phyloP scores from a whole-genome alignment of 2,329 filamentous ascomycete genomes.

The Graphilbum sp. region DNA sequence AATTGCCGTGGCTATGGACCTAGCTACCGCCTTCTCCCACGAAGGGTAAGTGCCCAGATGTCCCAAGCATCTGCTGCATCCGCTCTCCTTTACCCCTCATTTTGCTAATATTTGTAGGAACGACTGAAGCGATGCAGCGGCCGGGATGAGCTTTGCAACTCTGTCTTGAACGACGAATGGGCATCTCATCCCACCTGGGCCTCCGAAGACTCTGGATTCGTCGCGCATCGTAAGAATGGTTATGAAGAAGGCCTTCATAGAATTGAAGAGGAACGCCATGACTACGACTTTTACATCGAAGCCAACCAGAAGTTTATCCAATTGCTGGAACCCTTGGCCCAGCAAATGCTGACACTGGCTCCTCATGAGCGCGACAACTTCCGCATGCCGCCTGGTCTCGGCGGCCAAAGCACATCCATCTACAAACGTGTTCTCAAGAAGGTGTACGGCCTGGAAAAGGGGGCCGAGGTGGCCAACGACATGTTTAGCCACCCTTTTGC shows the following conservation, averaged over 20 bases:
- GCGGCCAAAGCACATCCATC: conserved; percentile 88
- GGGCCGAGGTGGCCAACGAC: conserved; percentile 70
- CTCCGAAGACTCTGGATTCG: conserved; percentile 93
- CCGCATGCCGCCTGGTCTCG: conserved; percentile 65
- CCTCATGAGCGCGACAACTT: conserved; percentile 58
- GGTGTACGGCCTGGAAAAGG: conserved; percentile 75
- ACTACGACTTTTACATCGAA: conserved; percentile 98
- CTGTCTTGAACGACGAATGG: conserved; percentile 94
- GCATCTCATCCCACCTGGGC: conserved; percentile 98
- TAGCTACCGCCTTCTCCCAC: conserved; percentile 84
- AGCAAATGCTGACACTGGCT: conserved; percentile 70
- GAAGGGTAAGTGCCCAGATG: conserved; percentile 36
- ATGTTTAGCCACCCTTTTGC: conserved; percentile 72
- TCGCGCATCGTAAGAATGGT: conserved; percentile 91
- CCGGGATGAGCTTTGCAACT: conserved; percentile 83
- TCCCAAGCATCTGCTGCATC: too few relatives aligned
- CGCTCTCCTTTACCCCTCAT: too few relatives aligned
- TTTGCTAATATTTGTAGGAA: conserved; percentile 44
- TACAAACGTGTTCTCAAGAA: conserved; percentile 97
- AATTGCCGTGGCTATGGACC: conserved; percentile 93
- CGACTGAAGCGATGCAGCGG: conserved; percentile 84
- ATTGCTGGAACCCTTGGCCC: conserved; percentile 82
- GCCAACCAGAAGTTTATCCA: conserved; percentile 90
- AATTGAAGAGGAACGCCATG: conserved; percentile 94
- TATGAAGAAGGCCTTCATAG: conserved; percentile 89